Conservation (phyloP, 768 basidiomycete genomes). For the Mycena vulgaris region DNA sequence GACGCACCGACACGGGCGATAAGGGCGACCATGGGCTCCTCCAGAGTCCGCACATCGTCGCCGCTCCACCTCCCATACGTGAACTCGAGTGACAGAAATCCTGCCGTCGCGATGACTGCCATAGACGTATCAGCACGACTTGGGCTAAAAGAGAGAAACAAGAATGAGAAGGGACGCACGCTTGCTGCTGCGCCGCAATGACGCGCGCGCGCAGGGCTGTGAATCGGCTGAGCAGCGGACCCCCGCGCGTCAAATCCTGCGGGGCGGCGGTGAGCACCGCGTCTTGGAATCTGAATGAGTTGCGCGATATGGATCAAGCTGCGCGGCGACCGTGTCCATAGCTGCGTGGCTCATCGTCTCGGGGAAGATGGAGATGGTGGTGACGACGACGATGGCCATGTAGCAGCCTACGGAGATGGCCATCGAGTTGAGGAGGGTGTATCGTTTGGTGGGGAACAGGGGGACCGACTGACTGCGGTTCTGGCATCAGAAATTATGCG, state of each 20-base stretch:
- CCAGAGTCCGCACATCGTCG: conserved; percentile 55
- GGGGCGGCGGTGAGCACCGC: conserved; percentile 31
- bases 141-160: neutral
- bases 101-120: conserved; percentile 51
- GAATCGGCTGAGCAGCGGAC: conserved; percentile 1
- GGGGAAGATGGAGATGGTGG: conserved; percentile 66
- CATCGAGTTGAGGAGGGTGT: conserved; percentile 59
- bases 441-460: conserved; percentile 63
- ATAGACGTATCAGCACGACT: neutral
- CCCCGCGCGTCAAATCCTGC: neutral
- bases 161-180: conserved; percentile 10
- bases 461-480: conserved; percentile 60
- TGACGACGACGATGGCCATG: conserved; percentile 61
- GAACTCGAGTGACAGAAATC: conserved; percentile 59
- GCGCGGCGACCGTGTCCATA: conserved; percentile 47
- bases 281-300: conserved; percentile 53
- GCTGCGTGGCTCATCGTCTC: conserved; percentile 63
- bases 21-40: conserved; percentile 51
- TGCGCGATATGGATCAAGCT: conserved; percentile 47
- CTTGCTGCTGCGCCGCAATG: conserved; percentile 23
- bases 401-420: conserved; percentile 63
- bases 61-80: conserved; percentile 63
- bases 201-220: neutral
- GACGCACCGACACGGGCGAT: conserved; percentile 54
- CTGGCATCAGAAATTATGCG: too few relatives aligned